Evolutionary conservation across 139 green algal species (phyloP).

Genomic region (Auxenochlorella pyrenoidosa): DNA sequence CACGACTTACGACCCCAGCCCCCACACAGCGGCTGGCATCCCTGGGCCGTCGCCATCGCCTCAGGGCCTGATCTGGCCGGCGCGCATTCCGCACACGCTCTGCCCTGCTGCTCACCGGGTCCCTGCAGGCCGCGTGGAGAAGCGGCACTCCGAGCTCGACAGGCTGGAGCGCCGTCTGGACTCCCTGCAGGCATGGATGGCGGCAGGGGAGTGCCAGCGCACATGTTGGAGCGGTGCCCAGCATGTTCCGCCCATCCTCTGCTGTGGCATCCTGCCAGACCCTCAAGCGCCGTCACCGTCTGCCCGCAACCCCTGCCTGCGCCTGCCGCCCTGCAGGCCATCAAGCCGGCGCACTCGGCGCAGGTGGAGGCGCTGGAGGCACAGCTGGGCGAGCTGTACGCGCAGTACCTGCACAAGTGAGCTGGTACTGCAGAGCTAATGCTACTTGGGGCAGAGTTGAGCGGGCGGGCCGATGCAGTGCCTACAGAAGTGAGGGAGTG

Average conservation of each 20-base stretch:
- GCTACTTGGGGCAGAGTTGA: too few species aligned
- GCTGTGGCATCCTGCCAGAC: too few species aligned
- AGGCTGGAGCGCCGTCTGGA: conserved; percentile 80
- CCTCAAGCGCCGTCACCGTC: neutral
- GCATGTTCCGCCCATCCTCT: too few species aligned
- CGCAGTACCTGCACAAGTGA: conserved; percentile 58
- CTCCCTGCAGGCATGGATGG: conserved; percentile 50
- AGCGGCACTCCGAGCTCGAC: conserved; percentile 77
- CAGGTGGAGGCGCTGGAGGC: conserved; percentile 85
- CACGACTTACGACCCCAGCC: too few species aligned
- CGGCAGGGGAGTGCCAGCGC: too few species aligned
- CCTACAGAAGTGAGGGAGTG: too few species aligned
- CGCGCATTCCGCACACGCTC: too few species aligned
- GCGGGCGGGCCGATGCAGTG: neutral
- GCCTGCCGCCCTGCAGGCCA: conserved; percentile 48
- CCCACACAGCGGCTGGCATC: too few species aligned
- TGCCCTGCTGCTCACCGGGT: neutral
- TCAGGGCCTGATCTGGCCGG: too few species aligned
- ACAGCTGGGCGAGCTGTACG: conserved; percentile 76
- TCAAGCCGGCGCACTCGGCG: conserved; percentile 83
- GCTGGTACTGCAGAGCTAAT: too few species aligned
- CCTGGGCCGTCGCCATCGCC: too few species aligned
- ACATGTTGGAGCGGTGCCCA: too few species aligned
- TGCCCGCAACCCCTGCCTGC: neutral
- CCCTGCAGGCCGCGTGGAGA: conserved; percentile 48